Evolutionary conservation across 1,284 basidiomycete species (phyloP).

Genomic region (Pterula multifida): DNA sequence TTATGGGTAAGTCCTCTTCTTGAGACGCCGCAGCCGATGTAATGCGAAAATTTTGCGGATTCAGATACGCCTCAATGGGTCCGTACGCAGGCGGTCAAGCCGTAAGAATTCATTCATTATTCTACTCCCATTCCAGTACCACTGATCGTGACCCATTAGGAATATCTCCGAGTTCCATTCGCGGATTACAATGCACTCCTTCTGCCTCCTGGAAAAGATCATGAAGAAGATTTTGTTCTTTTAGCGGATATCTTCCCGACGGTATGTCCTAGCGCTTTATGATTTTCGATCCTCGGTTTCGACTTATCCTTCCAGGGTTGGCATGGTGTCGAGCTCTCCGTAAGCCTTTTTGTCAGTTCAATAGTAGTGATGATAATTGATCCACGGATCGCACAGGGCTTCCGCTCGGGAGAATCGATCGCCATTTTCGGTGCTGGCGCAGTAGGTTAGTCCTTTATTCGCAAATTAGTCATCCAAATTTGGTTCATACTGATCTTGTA

Average conservation of each 20-base stretch:
- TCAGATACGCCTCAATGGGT: conserved; percentile 38
- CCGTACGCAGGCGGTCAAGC: conserved; percentile 42
- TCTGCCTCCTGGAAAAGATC: conserved; percentile 36
- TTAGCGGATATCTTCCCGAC: conserved; percentile 44
- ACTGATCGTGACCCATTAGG: conserved; percentile 15
- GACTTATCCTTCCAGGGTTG: conserved; percentile 25
- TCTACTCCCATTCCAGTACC: neutral
- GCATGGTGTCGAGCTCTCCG: conserved; percentile 39
- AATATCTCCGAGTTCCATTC: conserved; percentile 40
- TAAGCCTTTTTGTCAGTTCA: conserved; percentile 11
- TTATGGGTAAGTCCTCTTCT: conserved; percentile 23
- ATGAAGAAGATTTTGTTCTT: conserved; percentile 42
- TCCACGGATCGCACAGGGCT: conserved; percentile 21
- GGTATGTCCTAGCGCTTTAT: conserved; percentile 15
- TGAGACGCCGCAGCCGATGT: neutral
- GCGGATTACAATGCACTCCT: conserved; percentile 41
- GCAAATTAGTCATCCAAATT: too few species aligned
- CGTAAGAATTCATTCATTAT: conserved; percentile 15
- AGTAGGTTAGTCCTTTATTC: conserved; percentile 15
- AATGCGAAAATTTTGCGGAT: too few species aligned
- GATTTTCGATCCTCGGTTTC: neutral
- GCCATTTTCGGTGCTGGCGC: conserved; percentile 41
- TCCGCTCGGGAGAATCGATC: conserved; percentile 38
- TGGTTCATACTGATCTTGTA: too few species aligned
- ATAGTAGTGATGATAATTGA: neutral